Conservation (phyloP, 2,329 filamentous ascomycete species). For the Fusarium proliferatum region DNA sequence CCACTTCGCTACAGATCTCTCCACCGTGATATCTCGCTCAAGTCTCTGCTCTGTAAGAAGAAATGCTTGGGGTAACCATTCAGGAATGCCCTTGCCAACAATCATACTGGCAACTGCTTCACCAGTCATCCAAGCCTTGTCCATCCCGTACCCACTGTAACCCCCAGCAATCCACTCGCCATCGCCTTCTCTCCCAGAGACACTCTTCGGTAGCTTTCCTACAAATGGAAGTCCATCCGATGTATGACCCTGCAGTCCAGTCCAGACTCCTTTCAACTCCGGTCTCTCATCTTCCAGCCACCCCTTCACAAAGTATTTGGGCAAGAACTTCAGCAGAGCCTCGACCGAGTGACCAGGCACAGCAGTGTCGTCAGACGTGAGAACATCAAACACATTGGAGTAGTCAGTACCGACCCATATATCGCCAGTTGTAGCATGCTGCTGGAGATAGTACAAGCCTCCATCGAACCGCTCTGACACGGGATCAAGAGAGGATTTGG, state of each 20-base stretch:
- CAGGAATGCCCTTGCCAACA: rapidly evolving
- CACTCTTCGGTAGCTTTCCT: neutral
- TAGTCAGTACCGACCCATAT: neutral
- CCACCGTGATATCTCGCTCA: neutral
- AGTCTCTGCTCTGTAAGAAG: neutral
- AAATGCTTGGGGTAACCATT: neutral
- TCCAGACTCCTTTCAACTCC: neutral
- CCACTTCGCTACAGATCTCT: neutral
- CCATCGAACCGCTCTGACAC: neutral
- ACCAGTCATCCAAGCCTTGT: neutral
- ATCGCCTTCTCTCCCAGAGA: neutral
- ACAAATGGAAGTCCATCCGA: neutral
- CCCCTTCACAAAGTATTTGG: neutral
- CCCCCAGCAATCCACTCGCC: no score
- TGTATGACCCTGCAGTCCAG: neutral
- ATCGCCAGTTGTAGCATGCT: neutral
- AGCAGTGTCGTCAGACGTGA: neutral
- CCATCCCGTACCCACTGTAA: neutral
- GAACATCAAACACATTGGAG: neutral
- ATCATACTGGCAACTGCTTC: neutral
- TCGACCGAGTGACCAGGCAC: neutral
- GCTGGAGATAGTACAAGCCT: neutral
- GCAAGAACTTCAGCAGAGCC: neutral
- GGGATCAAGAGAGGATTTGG: neutral
- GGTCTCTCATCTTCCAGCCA: neutral